A percentile compares a stretch with the other conserved stretches of the same genome.
phyloP scores from a whole-genome alignment of 2,329 filamentous ascomycete species.

The Colletotrichum lentis region DNA sequence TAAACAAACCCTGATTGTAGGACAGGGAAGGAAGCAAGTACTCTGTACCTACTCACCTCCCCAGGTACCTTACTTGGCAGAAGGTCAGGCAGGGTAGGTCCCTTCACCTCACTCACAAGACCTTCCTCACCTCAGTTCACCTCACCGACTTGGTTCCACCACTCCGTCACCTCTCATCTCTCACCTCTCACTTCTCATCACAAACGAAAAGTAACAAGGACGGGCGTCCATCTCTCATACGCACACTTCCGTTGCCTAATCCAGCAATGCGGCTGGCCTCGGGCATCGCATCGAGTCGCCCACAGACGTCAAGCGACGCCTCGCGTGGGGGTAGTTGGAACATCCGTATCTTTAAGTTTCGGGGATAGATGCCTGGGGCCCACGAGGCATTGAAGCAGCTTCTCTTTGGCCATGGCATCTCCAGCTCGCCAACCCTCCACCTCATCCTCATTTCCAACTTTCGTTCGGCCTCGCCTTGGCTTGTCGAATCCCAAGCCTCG shows the following conservation, averaged over 20 bases:
- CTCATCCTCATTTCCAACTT: neutral
- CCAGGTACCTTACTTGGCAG: neutral
- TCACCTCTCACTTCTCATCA: constrained; percentile 25
- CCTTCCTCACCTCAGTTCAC: neutral
- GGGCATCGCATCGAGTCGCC: constrained; percentile 25
- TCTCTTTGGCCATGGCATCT: constrained; percentile 19
- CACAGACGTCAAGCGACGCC: neutral
- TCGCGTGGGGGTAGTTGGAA: neutral
- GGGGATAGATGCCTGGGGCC: neutral
- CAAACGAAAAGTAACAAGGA: constrained; percentile 3
- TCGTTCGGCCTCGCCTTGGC: constrained; percentile 2
- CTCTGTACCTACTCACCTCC: too few species aligned
- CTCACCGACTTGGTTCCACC: constrained; percentile 1
- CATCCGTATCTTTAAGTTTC: neutral
- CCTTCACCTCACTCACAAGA: neutral
- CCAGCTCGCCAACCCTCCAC: constrained; percentile 1
- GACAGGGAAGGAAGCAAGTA: too few species aligned
- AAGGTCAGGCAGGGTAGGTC: neutral
- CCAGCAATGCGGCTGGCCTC: constrained; percentile 26
- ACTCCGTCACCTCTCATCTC: constrained; percentile 16
- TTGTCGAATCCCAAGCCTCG: neutral
- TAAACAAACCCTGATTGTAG: too few species aligned
- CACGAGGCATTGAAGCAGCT: neutral
- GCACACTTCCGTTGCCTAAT: constrained; percentile 20
- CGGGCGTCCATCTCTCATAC: constrained; percentile 2